phyloP scores from a whole-genome alignment of 1,284 basidiomycete genomes.

The Papiliotrema flavescens region DNA sequence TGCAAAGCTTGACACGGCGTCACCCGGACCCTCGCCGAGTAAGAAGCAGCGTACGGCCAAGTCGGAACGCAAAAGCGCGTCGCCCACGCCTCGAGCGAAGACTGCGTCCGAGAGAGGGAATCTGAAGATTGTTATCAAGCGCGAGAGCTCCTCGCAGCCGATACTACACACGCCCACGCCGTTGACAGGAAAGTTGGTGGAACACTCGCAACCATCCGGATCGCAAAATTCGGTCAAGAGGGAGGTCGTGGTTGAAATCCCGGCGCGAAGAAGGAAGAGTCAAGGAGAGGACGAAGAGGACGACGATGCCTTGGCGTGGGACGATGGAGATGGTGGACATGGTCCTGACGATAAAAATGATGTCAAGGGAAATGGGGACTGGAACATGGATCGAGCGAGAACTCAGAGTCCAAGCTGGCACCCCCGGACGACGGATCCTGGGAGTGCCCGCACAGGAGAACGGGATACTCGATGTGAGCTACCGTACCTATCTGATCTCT shows the following conservation, averaged over 20 bases:
- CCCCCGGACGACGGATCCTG: constrained; percentile 1
- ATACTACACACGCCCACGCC: neutral
- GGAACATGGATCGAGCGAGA: constrained; percentile 25
- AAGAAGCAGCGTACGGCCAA: neutral
- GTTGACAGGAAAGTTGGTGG: constrained; percentile 1
- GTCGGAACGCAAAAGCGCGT: neutral
- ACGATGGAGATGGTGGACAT: constrained; percentile 14
- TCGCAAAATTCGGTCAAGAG: neutral
- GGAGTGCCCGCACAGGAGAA: constrained; percentile 57
- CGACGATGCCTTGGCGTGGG: constrained; percentile 40
- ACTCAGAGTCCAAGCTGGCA: constrained; percentile 8
- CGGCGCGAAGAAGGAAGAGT: neutral
- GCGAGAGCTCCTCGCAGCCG: neutral
- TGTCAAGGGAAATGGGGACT: constrained; percentile 31
- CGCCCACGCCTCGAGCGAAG: neutral
- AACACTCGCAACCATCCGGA: too few relatives aligned
- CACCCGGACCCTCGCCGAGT: neutral
- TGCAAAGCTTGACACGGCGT: neutral
- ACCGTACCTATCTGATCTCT: constrained; percentile 3
- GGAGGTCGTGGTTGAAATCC: constrained; percentile 2
- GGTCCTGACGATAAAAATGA: too few relatives aligned
- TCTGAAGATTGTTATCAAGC: neutral
- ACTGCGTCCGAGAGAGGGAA: neutral
- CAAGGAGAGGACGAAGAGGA: constrained; percentile 29
- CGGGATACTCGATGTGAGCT: constrained; percentile 67